phyloP scores from a whole-genome alignment of 257 asterid species.

The Solanum etuberosum region DNA sequence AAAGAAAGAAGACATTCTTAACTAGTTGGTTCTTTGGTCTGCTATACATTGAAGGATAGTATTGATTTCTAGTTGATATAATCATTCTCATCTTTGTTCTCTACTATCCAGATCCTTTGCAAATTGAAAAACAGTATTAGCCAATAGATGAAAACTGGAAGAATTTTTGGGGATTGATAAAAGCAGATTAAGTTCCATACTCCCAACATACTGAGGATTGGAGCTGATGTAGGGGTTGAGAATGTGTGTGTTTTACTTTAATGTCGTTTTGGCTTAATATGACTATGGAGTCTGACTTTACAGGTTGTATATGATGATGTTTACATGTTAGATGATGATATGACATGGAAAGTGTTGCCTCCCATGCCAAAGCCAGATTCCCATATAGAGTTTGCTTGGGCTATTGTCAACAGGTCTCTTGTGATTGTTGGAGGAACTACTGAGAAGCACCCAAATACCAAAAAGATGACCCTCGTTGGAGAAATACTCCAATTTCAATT shows the following conservation, averaged over 20 bases:
- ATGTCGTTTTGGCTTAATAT: constrained; percentile 1
- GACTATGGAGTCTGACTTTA: constrained; percentile 5
- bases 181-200: neutral
- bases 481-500: constrained; percentile 66
- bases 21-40: neutral
- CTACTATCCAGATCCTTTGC: neutral
- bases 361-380: constrained; percentile 95
- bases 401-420: constrained; percentile 54
- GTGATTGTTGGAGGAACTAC: constrained; percentile 90
- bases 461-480: constrained; percentile 80
- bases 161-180: neutral
- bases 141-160: neutral
- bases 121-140: neutral
- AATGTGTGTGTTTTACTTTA: neutral
- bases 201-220: neutral
- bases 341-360: constrained; percentile 81
- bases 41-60: neutral
- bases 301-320: constrained; percentile 85
- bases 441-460: constrained; percentile 82
- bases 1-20: neutral
- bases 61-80: neutral
- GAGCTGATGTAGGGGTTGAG: neutral
- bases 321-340: constrained; percentile 77
- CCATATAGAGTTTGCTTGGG: constrained; percentile 95
- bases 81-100: neutral